Conservation (phyloP, 345 rosid species). For the Nasturtium officinale region DNA sequence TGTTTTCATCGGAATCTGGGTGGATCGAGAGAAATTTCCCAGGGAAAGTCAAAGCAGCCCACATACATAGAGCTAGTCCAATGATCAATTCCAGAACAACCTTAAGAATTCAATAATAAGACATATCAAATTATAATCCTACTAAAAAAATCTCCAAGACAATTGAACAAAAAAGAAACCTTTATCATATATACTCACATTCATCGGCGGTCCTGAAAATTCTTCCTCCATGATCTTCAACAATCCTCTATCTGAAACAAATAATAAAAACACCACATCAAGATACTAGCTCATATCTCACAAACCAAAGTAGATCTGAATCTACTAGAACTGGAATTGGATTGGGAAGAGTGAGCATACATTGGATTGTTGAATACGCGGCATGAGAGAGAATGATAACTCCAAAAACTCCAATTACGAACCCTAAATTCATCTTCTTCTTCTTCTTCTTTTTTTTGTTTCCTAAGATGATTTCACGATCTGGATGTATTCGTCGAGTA, state of each 20-base stretch:
- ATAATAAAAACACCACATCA: conserved; percentile 20
- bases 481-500: conserved; percentile 23
- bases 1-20: conserved; percentile 91
- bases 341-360: conserved; percentile 41
- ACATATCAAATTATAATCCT: background rate
- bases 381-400: conserved; percentile 79
- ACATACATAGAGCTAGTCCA: conserved; percentile 75
- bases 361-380: conserved; percentile 87
- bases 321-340: background rate
- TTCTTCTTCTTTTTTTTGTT: background rate
- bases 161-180: background rate
- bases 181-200: conserved; percentile 50
- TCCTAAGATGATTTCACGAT: conserved; percentile 25
- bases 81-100: conserved; percentile 76
- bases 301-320: conserved; percentile 12
- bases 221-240: conserved; percentile 93
- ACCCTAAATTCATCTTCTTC: conserved; percentile 57
- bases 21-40: conserved; percentile 87
- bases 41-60: conserved; percentile 91
- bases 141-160: background rate
- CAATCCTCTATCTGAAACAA: conserved; percentile 73
- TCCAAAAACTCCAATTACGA: conserved; percentile 64
- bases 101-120: conserved; percentile 42
- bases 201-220: conserved; percentile 74
- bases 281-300: conserved; percentile 1